These are phyloP conservation scores for Fusarium acutatum DNA, from an alignment of 2,329 filamentous ascomycete genomes.

Conservation along the genomic window DNA sequence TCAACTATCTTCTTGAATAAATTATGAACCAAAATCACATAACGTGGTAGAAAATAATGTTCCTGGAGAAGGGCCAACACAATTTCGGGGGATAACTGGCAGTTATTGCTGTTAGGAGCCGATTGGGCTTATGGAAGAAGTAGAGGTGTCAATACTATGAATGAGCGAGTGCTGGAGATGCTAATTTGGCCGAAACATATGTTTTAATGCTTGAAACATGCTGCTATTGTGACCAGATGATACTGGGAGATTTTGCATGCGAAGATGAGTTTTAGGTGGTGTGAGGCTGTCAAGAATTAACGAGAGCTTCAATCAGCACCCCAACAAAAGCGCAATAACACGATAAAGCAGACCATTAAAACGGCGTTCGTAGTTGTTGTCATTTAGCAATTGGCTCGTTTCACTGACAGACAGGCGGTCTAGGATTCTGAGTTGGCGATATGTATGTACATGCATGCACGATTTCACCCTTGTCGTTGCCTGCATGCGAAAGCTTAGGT, in stretches of 20 bases:
- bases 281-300: neutral
- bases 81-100: neutral
- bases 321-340: conserved; percentile 22
- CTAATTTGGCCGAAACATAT: neutral
- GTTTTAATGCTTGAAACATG: neutral
- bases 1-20: neutral
- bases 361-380: conserved; percentile 13
- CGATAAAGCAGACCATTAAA: conserved; percentile 15
- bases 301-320: neutral
- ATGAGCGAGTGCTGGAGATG: neutral
- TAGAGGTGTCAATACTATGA: neutral
- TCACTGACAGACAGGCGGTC: conserved; percentile 35
- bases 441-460: conserved; percentile 38
- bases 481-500: conserved; percentile 18
- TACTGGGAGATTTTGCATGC: neutral
- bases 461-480: conserved; percentile 29
- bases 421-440: conserved; percentile 41
- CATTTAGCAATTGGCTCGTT: conserved; percentile 27
- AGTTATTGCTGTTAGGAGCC: neutral
- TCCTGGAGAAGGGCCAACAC: neutral
- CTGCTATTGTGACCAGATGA: neutral
- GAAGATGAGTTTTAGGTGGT: neutral
- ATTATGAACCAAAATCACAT: neutral
- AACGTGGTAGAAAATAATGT: neutral
- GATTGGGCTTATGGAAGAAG: neutral